A percentile compares a stretch with the other conserved stretches of the same genome.
These are phyloP conservation scores for Ormosia emarginata DNA, from an alignment of 306 rosid species.

Conservation along the genomic window DNA sequence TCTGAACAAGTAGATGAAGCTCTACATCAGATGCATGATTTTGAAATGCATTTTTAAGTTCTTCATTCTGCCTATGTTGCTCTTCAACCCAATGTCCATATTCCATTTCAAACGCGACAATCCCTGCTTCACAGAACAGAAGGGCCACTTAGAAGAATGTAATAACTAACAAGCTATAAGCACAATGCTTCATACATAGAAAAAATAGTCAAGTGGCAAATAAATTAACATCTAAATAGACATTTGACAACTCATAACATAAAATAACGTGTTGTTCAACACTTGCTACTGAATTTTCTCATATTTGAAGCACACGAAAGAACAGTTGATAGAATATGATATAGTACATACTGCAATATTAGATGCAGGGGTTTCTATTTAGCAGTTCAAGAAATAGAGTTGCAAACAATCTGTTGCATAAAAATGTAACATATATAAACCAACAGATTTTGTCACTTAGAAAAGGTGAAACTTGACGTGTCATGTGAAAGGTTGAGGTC, in stretches of 20 bases:
- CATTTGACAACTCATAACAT: not conserved
- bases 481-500: no score
- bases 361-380: not conserved
- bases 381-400: not conserved
- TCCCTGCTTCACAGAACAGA: constrained; percentile 43
- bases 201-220: not conserved
- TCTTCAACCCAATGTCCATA: constrained; percentile 84
- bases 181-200: not conserved
- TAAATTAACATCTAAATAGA: no score
- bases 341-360: not conserved
- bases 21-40: constrained; percentile 49
- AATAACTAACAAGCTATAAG: not conserved
- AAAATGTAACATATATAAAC: not conserved
- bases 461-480: not conserved
- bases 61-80: constrained; percentile 55
- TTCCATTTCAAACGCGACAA: constrained; percentile 73
- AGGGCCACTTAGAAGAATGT: not conserved
- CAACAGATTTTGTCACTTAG: not conserved
- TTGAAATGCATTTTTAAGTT: constrained; percentile 76
- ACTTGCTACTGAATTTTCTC: not conserved
- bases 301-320: not conserved
- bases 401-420: not conserved
- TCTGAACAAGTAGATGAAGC: constrained; percentile 59
- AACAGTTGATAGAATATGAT: not conserved
- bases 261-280: not conserved